Conservation (phyloP, 257 asterid genomes). For the Petrea volubilis region DNA sequence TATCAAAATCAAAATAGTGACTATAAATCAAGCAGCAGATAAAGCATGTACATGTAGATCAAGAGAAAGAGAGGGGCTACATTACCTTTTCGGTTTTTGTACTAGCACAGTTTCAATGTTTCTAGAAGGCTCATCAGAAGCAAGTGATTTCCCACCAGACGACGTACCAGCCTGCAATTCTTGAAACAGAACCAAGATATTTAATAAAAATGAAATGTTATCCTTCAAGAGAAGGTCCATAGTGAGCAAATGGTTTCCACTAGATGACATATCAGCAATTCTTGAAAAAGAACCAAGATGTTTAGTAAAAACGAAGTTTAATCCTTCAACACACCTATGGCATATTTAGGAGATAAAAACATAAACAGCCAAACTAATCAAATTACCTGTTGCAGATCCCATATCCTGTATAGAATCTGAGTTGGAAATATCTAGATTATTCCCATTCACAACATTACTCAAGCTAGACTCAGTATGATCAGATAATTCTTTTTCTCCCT, state of each 20-base stretch:
- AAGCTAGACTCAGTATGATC: constrained; percentile 32
- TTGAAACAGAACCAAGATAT: no score
- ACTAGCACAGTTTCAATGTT: constrained; percentile 52
- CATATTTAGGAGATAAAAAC: neutral
- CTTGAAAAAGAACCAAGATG: constrained; percentile 53
- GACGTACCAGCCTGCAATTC: no score
- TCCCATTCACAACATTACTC: constrained; percentile 18
- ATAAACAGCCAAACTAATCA: constrained; percentile 25
- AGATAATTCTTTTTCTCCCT: constrained; percentile 41
- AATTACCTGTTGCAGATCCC: constrained; percentile 55
- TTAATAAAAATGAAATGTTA: no score
- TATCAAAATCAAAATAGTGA: constrained; percentile 20
- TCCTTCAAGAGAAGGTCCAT: constrained; percentile 34
- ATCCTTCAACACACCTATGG: neutral
- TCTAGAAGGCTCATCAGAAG: no score
- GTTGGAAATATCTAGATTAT: constrained; percentile 21
- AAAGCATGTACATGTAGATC: constrained; percentile 7
- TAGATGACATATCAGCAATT: constrained; percentile 42
- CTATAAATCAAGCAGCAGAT: constrained; percentile 2
- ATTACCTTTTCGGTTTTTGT: constrained; percentile 76
- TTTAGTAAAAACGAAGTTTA: constrained; percentile 26
- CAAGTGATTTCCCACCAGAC: no score
- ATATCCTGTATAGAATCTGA: constrained; percentile 32
- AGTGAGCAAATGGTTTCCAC: constrained; percentile 31
- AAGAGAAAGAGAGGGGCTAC: neutral